Base-by-base conservation (phyloP, 768 basidiomycete genomes). In the Trametes punicea region DNA sequence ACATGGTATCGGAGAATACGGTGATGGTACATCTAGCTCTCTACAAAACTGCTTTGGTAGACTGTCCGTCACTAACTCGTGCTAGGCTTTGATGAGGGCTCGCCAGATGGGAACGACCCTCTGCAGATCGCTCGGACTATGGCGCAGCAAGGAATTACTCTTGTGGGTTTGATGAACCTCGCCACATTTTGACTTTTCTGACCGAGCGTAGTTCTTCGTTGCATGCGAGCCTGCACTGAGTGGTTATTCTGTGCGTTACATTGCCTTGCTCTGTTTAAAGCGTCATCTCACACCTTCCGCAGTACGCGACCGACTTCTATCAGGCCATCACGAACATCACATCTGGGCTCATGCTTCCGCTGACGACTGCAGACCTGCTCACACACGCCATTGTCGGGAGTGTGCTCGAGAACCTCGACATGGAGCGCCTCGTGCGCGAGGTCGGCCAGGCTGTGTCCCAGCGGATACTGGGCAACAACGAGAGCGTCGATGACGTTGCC, bases 181-280 rank as follows among this genome's bases (percentile, higher is more conserved):
- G 49, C 49, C 53, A 59, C 13, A 8, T 40, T 6, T 20, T 48
- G 33, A 57, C 21, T 23, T 49, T 60, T 21, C 36, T 57, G 56
- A 39, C 61, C 18, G 16, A 20, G 1, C 20, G 6, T 70, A 97
- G 93, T 98, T 98, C 75, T 94, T 97, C 70, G 96, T 98, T n/a
- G 96, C 96, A 26, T 98, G 96, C 74, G 96, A 98, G 71, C 95
- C 96, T 54, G 94, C 93, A 5, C 77, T 96, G 57, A 93, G 91
- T 61, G 92, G 93, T 40, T 96, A 96, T 67, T 89, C 88, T 55
- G 90, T 92, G 64, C 67, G 87, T 69, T 54, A 29, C 34, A 27
- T 31, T 1, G 15, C 5, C 27, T 51, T 21, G 16, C 11, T 46
- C 27, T 33, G 13, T 52, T 36, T 44, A n/a, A 34, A n/a, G 30